A percentile compares a stretch with the other conserved stretches of the same genome.
Evolutionary conservation across 2,329 filamentous ascomycete species (phyloP).

Genomic region (Colletotrichum higginsianum): DNA sequence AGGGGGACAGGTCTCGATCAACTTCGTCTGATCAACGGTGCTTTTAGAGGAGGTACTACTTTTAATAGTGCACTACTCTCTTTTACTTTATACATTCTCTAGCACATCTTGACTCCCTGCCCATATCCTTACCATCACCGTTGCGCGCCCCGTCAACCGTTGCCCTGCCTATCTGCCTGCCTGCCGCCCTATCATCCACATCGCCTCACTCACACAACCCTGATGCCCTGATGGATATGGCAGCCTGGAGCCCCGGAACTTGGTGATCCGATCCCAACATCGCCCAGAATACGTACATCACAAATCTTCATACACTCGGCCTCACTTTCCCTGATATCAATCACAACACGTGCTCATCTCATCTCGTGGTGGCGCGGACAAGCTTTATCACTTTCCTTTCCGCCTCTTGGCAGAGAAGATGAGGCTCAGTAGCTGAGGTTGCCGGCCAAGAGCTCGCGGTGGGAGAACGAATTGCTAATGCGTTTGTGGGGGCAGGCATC

Average conservation of each 20-base stretch:
- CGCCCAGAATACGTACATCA: constrained; percentile 19
- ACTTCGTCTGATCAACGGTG: constrained; percentile 40
- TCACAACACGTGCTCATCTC: neutral
- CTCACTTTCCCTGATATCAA: neutral
- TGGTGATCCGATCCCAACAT: constrained; percentile 27
- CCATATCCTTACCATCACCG: constrained; percentile 31
- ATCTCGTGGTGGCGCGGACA: neutral
- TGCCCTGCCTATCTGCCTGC: constrained; percentile 14
- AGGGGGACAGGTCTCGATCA: constrained; percentile 36
- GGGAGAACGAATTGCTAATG: constrained; percentile 14
- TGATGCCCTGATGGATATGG: constrained; percentile 29
- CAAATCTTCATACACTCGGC: constrained; percentile 6
- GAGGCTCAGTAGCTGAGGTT: neutral
- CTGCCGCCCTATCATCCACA: constrained; percentile 11
- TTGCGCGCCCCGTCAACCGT: constrained; percentile 32
- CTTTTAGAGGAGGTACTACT: constrained; percentile 43
- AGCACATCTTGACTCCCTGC: constrained; percentile 40
- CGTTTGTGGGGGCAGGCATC: constrained; percentile 9
- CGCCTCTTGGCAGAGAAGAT: constrained; percentile 13
- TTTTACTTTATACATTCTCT: constrained; percentile 40
- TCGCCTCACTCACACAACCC: constrained; percentile 37
- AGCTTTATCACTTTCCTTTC: neutral
- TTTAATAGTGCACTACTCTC: constrained; percentile 44
- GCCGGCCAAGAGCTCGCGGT: neutral
- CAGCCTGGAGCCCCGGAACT: constrained; percentile 21